Evolutionary conservation across 2,329 filamentous ascomycete species (phyloP).

Genomic region (Scytalidium lignicola): DNA sequence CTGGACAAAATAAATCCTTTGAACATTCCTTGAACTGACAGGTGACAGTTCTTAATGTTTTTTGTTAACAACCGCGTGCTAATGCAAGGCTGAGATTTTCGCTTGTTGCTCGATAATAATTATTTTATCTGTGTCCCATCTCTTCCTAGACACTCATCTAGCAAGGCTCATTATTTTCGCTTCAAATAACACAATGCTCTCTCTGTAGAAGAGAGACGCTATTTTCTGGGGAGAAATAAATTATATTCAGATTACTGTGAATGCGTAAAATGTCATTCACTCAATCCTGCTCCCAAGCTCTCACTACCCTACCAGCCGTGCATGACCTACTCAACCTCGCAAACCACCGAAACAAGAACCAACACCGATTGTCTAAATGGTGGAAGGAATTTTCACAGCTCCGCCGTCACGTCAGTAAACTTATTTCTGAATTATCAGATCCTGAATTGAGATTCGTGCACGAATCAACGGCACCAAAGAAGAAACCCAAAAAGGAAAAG

Average conservation of each 20-base stretch:
- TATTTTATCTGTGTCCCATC: neutral
- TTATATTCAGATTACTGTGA: too few relatives aligned
- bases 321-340: constrained; percentile 63
- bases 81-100: neutral
- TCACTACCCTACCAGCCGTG: constrained; percentile 31
- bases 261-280: neutral
- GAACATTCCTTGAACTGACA: too few relatives aligned
- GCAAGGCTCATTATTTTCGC: too few relatives aligned
- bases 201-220: too few relatives aligned
- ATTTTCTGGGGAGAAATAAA: too few relatives aligned
- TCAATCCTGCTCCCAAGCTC: neutral
- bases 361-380: constrained; percentile 79
- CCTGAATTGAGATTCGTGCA: constrained; percentile 17
- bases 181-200: too few relatives aligned
- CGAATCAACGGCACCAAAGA: constrained; percentile 13
- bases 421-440: constrained; percentile 35
- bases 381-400: constrained; percentile 70
- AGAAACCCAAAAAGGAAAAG: constrained; percentile 7
- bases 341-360: constrained; percentile 83
- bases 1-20: too few relatives aligned
- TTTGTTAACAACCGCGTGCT: neutral
- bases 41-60: neutral
- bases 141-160: too few relatives aligned
- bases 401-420: constrained; percentile 56
- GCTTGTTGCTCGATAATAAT: neutral